Evolutionary conservation across 108 stramenopile genomes (phyloP), one percentile per base, ranked within the genome.

Genomic region (Cyclostephanos tholiformis): DNA sequence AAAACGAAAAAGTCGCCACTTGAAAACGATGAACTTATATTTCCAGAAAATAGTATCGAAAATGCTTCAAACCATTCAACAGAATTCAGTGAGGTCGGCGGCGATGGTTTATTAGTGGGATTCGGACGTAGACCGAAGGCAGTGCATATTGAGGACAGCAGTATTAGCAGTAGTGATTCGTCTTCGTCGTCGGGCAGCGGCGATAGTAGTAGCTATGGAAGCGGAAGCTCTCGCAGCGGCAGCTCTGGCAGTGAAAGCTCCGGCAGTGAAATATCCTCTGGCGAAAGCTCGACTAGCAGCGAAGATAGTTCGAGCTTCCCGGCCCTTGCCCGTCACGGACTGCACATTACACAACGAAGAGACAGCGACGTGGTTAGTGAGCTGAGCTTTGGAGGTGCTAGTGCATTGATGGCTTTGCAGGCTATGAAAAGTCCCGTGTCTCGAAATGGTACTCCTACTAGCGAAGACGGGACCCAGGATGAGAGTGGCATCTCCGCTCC

Each of bases 311-410:
- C 61, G 22, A 52, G 67, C 52, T n/a, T 67, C 35, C 62, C 71
- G 20, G 65, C 59, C 49, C 67, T 79, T 64, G 66, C 79, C 26
- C 51, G 67, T 41, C 27, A 71, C 59, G 77, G 77, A 12, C 22
- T 79, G 25, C 57, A 36, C 22, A 60, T 79, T 25, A 39, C 30
- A 30, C 39, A 51, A 36, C 30, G 39, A 20, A 43, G 32, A 17
- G 61, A 62, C 11, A 60, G 59, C 19, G 79, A 80, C 61, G 38
- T 63, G 29, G 73, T 80, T 11, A 80, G 79, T 61, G 72, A 66
- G 20, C 57, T 80, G 35, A 80, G 79, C 50, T 80, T 80, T 74
- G 79, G 79, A 53, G 79, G 79, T 55, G 79, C 79, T 4, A 80
- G 79, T 65, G 72, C 79, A 48, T 59, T 80, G 26, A 67, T 73